Conservation (phyloP, 2,329 filamentous ascomycete genomes). For the Colletotrichum echinochloae region DNA sequence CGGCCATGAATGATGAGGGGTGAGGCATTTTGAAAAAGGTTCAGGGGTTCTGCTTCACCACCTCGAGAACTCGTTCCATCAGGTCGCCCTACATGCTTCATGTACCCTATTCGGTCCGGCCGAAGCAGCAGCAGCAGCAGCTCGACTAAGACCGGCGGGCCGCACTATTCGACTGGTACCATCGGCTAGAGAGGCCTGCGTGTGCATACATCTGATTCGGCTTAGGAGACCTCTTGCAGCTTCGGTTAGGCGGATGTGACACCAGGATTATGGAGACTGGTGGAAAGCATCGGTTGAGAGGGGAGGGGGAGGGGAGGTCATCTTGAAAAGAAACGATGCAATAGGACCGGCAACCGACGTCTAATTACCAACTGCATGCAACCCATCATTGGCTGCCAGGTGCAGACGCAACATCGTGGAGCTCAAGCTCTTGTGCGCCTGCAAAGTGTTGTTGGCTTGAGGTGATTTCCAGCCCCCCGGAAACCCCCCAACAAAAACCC, state of each 20-base stretch:
- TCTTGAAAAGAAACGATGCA: slow-evolving; percentile 33
- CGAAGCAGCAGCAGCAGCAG: not conserved
- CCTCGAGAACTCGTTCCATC: slow-evolving; percentile 26
- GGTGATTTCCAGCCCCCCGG: not conserved
- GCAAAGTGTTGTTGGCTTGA: not conserved
- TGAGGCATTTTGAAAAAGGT: slow-evolving; percentile 39
- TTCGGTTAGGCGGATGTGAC: slow-evolving; percentile 30
- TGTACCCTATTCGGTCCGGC: not conserved
- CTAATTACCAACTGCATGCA: too few relatives aligned
- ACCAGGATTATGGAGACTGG: slow-evolving; percentile 22
- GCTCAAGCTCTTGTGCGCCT: not conserved
- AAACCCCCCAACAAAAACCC: slow-evolving; percentile 10
- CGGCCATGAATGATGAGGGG: not conserved
- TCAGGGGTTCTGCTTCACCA: slow-evolving; percentile 21
- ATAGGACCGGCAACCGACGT: slow-evolving; percentile 18
- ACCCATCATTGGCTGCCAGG: not conserved
- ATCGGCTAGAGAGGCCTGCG: slow-evolving; percentile 7
- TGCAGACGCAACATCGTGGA: slow-evolving; percentile 6
- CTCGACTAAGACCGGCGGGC: not conserved
- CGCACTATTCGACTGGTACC: not conserved
- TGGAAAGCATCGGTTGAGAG: slow-evolving; percentile 31
- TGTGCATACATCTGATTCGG: not conserved
- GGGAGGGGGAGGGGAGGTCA: slow-evolving; percentile 21
- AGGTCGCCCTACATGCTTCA: not conserved
- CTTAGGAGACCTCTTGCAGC: not conserved